Conservation (phyloP, 2,329 filamentous ascomycete species). For the Cyphellophora europaea region DNA sequence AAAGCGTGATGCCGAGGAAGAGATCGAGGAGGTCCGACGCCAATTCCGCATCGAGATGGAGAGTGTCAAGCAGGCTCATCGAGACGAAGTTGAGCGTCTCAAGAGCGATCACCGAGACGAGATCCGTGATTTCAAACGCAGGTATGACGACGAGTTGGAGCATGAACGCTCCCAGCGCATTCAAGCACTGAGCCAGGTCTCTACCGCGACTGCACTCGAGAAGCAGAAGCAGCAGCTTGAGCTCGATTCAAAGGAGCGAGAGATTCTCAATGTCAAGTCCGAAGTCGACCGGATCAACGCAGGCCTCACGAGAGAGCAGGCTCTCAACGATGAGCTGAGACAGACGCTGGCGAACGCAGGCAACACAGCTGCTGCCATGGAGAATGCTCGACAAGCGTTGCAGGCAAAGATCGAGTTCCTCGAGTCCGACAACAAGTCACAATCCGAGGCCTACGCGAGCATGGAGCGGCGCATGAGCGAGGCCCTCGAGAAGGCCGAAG, state of each 20-base stretch:
- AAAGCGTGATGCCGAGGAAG: conserved; percentile 41
- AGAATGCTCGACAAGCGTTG: conserved; percentile 65
- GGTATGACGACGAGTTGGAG: conserved; percentile 57
- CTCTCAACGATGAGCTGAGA: conserved; percentile 48
- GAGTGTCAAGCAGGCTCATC: conserved; percentile 30
- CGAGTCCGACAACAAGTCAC: conserved; percentile 80
- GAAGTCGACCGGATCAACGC: conserved; percentile 32
- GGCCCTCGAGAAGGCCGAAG: conserved; percentile 59
- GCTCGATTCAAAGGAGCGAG: conserved; percentile 45
- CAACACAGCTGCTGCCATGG: conserved; percentile 55
- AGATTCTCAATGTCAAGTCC: conserved; percentile 35
- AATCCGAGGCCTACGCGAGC: conserved; percentile 73
- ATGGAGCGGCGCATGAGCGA: conserved; percentile 75
- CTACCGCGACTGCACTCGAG: conserved; percentile 41
- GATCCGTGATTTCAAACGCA: conserved; percentile 53
- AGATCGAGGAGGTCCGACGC: conserved; percentile 42
- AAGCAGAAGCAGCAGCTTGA: conserved; percentile 33
- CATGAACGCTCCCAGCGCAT: conserved; percentile 51
- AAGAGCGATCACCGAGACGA: conserved; percentile 58
- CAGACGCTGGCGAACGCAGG: conserved; percentile 51
- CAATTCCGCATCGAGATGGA: conserved; percentile 40
- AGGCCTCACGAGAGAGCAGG: conserved; percentile 54
- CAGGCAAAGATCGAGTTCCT: conserved; percentile 79
- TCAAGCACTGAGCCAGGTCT: conserved; percentile 58
- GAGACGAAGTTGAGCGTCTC: conserved; percentile 48